Conservation (phyloP, 305 asterid genomes). For the Striga hermonthica region DNA sequence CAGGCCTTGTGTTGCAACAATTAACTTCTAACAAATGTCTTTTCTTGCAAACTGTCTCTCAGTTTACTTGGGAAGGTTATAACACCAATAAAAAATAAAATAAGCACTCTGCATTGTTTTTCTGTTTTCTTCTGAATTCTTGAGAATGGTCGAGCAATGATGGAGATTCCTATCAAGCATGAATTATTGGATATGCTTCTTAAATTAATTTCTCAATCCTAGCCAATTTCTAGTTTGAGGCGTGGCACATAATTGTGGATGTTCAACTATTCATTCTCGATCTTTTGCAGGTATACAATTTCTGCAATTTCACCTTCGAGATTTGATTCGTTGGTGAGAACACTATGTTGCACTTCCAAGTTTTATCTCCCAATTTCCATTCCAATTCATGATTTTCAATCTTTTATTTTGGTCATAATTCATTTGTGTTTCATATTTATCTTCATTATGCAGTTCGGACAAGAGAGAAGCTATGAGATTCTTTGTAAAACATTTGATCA, state of each 20-base stretch:
- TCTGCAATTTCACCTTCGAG: conserved; percentile 83
- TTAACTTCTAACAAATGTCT: neutral
- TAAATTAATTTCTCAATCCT: too few relatives aligned
- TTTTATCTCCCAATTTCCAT: conserved; percentile 19
- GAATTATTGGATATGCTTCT: neutral
- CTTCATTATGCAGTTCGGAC: conserved; percentile 47
- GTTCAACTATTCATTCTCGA: conserved; percentile 26
- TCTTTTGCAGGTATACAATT: conserved; percentile 58
- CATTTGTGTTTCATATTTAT: conserved; percentile 18
- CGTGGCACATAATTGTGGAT: conserved; percentile 6
- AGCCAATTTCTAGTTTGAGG: neutral
- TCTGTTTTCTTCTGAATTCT: neutral
- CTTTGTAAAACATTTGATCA: conserved; percentile 72
- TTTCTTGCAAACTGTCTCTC: neutral
- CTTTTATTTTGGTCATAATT: conserved; percentile 6
- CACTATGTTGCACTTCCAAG: conserved; percentile 3
- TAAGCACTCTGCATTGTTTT: neutral
- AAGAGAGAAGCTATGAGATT: conserved; percentile 68
- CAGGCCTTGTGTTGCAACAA: neutral
- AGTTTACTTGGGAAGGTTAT: neutral
- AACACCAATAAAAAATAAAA: neutral
- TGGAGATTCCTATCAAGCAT: neutral
- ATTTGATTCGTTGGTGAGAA: conserved; percentile 53
- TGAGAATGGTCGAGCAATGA: neutral
- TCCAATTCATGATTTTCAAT: neutral